Percentiles rank a stretch among this genome's conserved stretches.
phyloP scores from a whole-genome alignment of 2,329 filamentous ascomycete genomes.

The Alternaria atra region DNA sequence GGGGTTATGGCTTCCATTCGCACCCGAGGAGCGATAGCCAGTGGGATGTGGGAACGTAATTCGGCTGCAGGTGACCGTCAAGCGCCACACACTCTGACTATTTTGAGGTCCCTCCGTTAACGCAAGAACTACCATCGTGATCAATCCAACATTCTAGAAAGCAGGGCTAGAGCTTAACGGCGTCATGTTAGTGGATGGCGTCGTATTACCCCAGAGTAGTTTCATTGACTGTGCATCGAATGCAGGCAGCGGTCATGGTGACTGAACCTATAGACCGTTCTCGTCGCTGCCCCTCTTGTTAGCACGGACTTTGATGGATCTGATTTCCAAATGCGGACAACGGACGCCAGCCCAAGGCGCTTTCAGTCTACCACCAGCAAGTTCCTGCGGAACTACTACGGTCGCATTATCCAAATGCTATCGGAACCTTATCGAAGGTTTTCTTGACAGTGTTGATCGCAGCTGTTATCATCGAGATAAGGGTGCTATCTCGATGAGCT shows the following conservation, averaged over 20 bases:
- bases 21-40: conserved; percentile 27
- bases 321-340: conserved; percentile 42
- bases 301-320: conserved; percentile 41
- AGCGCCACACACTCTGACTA: conserved; percentile 28
- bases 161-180: conserved; percentile 12
- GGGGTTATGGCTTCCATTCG: conserved; percentile 42
- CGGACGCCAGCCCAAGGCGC: conserved; percentile 29
- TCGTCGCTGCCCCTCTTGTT: conserved; percentile 37
- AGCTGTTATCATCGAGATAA: conserved; percentile 8
- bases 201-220: conserved; percentile 13
- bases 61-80: conserved; percentile 27
- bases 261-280: conserved; percentile 32
- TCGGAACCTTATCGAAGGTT: conserved; percentile 23
- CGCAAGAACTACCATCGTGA: conserved; percentile 34
- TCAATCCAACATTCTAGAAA: conserved; percentile 22
- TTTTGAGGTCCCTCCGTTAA: conserved; percentile 16
- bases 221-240: conserved; percentile 22
- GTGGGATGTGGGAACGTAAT: conserved; percentile 39
- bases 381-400: conserved; percentile 19
- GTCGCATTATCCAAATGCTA: conserved; percentile 22
- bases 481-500: conserved; percentile 12
- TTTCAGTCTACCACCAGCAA: conserved; percentile 28
- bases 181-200: conserved; percentile 17
- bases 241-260: conserved; percentile 31
- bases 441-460: conserved; percentile 12